Conservation (phyloP, 176 grass and related monocot species). For the Thalia dealbata region DNA sequence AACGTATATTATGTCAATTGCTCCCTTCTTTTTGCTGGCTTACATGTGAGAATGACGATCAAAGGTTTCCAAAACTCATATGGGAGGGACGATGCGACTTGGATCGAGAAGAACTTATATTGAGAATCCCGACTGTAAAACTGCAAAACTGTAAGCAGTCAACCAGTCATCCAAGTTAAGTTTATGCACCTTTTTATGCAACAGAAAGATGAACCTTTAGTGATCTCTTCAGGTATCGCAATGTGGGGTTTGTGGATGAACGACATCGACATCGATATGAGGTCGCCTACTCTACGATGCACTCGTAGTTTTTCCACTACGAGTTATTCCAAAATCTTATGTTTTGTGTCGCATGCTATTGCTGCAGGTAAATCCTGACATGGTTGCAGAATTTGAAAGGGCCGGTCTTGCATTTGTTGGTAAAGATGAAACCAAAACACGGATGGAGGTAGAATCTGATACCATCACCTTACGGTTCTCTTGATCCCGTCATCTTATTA, state of each 20-base stretch:
- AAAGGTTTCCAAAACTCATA: conserved; percentile 91
- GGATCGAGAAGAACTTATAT: conserved; percentile 93
- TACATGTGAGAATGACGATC: background rate
- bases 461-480: background rate
- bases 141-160: conserved; percentile 69
- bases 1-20: background rate
- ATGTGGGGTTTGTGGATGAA: conserved; percentile 60
- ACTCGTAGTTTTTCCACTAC: conserved; percentile 1
- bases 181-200: conserved; percentile 2
- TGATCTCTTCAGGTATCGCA: conserved; percentile 55
- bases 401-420: conserved; percentile 81
- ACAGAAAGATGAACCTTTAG: conserved; percentile 4
- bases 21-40: background rate
- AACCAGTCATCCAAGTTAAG: background rate
- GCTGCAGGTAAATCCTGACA: conserved; percentile 90
- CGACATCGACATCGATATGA: conserved; percentile 93
- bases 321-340: background rate
- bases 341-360: conserved; percentile 4
- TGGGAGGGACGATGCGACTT: conserved; percentile 95
- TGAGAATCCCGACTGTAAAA: conserved; percentile 47
- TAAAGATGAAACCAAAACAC: conserved; percentile 58
- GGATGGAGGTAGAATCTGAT: conserved; percentile 62
- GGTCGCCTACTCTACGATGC: conserved; percentile 17
- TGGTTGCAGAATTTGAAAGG: conserved; percentile 82
- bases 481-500: background rate